phyloP scores from a whole-genome alignment of 1,139 yeast species.

The Geotrichum restrictum region DNA sequence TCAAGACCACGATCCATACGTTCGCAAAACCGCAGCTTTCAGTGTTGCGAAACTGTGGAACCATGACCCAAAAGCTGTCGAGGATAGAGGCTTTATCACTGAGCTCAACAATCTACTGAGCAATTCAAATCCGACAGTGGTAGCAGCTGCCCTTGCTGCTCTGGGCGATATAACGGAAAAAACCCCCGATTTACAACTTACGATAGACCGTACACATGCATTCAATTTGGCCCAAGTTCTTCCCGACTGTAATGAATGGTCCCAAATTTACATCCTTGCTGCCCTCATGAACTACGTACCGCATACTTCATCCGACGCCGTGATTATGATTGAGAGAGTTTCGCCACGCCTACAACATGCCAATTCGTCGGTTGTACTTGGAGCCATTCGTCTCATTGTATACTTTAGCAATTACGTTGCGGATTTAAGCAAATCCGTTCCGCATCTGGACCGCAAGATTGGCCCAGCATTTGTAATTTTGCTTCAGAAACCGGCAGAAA shows the following conservation, averaged over 20 bases:
- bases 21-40: constrained; percentile 67
- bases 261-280: constrained; percentile 65
- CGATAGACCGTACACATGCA: constrained; percentile 57
- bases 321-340: constrained; percentile 60
- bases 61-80: constrained; percentile 48
- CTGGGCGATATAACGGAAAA: constrained; percentile 62
- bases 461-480: constrained; percentile 71
- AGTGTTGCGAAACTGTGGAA: constrained; percentile 68
- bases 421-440: constrained; percentile 41
- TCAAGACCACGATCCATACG: constrained; percentile 53
- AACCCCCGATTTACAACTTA: constrained; percentile 47
- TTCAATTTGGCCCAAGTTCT: constrained; percentile 49
- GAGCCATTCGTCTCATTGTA: constrained; percentile 66
- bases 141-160: constrained; percentile 70
- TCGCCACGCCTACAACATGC: constrained; percentile 76
- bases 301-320: constrained; percentile 59
- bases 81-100: constrained; percentile 48
- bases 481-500: constrained; percentile 73
- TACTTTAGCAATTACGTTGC: constrained; percentile 69
- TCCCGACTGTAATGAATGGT: constrained; percentile 71
- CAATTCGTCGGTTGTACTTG: constrained; percentile 76
- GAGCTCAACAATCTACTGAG: constrained; percentile 58
- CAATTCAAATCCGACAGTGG: constrained; percentile 54
- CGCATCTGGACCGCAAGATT: constrained; percentile 55
- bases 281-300: constrained; percentile 72